Conservation (phyloP, 179 eudicot genomes). For the Silene coronaria region DNA sequence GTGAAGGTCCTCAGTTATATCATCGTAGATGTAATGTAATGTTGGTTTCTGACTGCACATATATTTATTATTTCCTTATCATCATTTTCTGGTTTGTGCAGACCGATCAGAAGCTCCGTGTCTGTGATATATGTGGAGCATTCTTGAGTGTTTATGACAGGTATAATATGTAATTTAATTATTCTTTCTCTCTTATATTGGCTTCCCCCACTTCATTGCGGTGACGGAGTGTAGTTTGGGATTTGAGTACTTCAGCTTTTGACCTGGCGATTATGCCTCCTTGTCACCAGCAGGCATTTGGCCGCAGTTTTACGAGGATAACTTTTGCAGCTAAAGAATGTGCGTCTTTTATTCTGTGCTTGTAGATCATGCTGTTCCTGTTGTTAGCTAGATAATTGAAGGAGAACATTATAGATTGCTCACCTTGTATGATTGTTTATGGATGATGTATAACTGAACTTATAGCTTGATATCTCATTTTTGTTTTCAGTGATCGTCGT, state of each 20-base stretch:
- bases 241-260: constrained; percentile 60
- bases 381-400: constrained; percentile 39
- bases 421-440: constrained; percentile 11
- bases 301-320: constrained; percentile 98
- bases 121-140: constrained; percentile 98
- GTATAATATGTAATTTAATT: constrained; percentile 33
- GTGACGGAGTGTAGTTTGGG: constrained; percentile 15
- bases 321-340: constrained; percentile 95
- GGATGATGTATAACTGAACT: constrained; percentile 10
- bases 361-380: constrained; percentile 62
- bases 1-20: background rate
- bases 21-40: background rate
- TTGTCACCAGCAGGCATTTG: constrained; percentile 98
- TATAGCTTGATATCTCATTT: constrained; percentile 27
- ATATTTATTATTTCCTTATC: background rate
- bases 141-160: constrained; percentile 98
- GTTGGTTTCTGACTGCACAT: background rate
- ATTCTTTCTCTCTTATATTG: background rate
- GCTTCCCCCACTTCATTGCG: constrained; percentile 26
- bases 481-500: constrained; percentile 84
- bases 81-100: constrained; percentile 27
- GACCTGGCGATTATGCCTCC: constrained; percentile 91
- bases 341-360: constrained; percentile 83
- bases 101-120: constrained; percentile 99
- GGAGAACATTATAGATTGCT: constrained; percentile 18